phyloP scores from a whole-genome alignment of 1,284 basidiomycete species.

The Irpex rosettiformis region DNA sequence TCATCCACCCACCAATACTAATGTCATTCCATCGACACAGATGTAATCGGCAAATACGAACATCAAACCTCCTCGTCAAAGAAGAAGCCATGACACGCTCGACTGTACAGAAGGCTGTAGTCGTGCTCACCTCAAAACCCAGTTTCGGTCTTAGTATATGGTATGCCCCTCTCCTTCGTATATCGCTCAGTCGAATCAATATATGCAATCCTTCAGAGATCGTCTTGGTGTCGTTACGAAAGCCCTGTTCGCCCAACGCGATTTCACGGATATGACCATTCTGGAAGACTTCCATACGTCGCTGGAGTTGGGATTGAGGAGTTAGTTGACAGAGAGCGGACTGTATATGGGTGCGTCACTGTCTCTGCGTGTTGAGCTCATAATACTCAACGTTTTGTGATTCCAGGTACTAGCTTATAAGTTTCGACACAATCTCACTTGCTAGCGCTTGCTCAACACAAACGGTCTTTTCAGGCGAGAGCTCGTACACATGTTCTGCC shows the following conservation, averaged over 20 bases:
- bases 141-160: constrained; percentile 87
- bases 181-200: background rate
- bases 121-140: constrained; percentile 88
- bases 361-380: constrained; percentile 6
- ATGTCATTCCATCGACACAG: constrained; percentile 40
- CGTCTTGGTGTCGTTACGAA: constrained; percentile 95
- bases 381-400: background rate
- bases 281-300: constrained; percentile 80
- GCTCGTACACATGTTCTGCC: constrained; percentile 91
- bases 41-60: constrained; percentile 93
- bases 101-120: constrained; percentile 97
- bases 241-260: constrained; percentile 85
- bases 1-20: no score
- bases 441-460: background rate
- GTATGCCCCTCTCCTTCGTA: constrained; percentile 31
- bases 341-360: constrained; percentile 76
- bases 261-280: constrained; percentile 83
- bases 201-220: constrained; percentile 48
- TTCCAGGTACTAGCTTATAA: constrained; percentile 77
- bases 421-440: constrained; percentile 24
- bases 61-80: constrained; percentile 78
- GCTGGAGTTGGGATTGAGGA: constrained; percentile 64
- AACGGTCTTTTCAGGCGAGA: constrained; percentile 56
- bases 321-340: constrained; percentile 75
- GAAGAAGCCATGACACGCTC: constrained; percentile 89